Conservation (phyloP, 2,329 filamentous ascomycete genomes). For the Colletotrichum brevisporum region DNA sequence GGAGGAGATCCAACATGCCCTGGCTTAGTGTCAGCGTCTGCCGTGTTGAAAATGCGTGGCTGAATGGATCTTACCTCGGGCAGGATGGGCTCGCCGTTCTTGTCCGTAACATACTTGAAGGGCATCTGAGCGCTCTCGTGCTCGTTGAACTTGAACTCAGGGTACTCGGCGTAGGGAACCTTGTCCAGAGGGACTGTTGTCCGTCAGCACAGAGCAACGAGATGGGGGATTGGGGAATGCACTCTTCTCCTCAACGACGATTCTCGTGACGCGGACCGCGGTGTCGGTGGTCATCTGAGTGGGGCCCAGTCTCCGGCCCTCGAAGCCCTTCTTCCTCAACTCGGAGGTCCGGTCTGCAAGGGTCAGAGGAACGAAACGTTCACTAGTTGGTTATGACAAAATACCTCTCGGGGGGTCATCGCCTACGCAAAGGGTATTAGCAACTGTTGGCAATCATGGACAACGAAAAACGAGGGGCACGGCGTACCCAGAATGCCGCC, state of each 20-base stretch:
- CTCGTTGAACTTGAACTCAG: conserved; percentile 90
- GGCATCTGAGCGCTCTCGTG: conserved; percentile 98
- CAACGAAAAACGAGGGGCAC: neutral
- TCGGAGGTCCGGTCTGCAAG: conserved; percentile 90
- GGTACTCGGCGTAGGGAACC: conserved; percentile 87
- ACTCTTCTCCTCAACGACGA: conserved; percentile 90
- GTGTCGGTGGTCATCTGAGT: conserved; percentile 99
- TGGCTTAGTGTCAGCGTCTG: conserved; percentile 50
- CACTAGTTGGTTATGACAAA: conserved; percentile 45
- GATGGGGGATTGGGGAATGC: conserved; percentile 46
- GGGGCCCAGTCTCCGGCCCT: conserved; percentile 87
- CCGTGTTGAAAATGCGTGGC: conserved; percentile 43
- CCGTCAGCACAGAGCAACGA: conserved; percentile 28
- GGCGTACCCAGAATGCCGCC: conserved; percentile 90
- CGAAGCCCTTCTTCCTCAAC: conserved; percentile 91
- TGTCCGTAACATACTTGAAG: conserved; percentile 90
- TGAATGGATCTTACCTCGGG: conserved; percentile 75
- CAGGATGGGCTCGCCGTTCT: conserved; percentile 87
- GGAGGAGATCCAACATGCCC: conserved; percentile 96
- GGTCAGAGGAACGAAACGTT: conserved; percentile 32
- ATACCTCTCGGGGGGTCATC: conserved; percentile 94
- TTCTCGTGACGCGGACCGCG: conserved; percentile 91
- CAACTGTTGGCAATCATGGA: conserved; percentile 16
- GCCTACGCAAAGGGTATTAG: conserved; percentile 63
- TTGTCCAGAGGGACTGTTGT: conserved; percentile 79